A percentile compares a stretch with the other conserved stretches of the same genome.
These are phyloP conservation scores for Bryoglossum gracile DNA, from an alignment of 495 filamentous ascomycete species.

Conservation along the genomic window DNA sequence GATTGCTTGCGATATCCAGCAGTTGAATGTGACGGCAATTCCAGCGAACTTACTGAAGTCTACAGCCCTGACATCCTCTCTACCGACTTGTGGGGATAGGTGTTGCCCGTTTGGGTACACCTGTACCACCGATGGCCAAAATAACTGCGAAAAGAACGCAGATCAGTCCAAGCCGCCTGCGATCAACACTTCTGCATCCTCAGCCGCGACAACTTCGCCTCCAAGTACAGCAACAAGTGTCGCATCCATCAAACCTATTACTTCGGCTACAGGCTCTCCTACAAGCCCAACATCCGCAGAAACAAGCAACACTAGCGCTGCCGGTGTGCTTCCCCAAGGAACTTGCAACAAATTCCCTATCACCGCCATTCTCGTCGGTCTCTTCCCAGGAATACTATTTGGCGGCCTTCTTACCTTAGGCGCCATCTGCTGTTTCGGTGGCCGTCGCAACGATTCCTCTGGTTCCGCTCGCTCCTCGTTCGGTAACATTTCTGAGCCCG, in stretches of 20 bases:
- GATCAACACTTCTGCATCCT: conserved; percentile 20
- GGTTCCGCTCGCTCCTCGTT: conserved; percentile 19
- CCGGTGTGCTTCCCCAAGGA: conserved; percentile 12
- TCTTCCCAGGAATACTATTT: conserved; percentile 54
- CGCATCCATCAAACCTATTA: conserved; percentile 26
- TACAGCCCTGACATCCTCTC: conserved; percentile 47
- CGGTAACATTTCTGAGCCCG: conserved; percentile 25
- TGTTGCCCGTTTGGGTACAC: conserved; percentile 70
- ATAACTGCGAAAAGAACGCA: conserved; percentile 25
- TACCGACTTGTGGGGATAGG: conserved; percentile 49
- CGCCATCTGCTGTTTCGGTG: conserved; percentile 21
- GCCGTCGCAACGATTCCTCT: not conserved
- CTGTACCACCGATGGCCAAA: conserved; percentile 46
- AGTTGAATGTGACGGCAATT: conserved; percentile 54
- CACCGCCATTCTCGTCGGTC: conserved; percentile 49
- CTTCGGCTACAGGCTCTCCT: conserved; percentile 28
- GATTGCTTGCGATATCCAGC: conserved; percentile 61
- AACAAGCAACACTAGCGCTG: conserved; percentile 22
- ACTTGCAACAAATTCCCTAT: conserved; percentile 40
- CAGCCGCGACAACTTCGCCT: conserved; percentile 29
- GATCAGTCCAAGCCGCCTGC: conserved; percentile 12
- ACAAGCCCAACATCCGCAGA: conserved; percentile 23
- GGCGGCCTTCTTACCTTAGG: conserved; percentile 24
- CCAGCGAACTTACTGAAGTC: conserved; percentile 63
- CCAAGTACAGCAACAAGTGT: conserved; percentile 27